Conservation (phyloP, 108 stramenopile genomes). For the Discostella stelligeroides region DNA sequence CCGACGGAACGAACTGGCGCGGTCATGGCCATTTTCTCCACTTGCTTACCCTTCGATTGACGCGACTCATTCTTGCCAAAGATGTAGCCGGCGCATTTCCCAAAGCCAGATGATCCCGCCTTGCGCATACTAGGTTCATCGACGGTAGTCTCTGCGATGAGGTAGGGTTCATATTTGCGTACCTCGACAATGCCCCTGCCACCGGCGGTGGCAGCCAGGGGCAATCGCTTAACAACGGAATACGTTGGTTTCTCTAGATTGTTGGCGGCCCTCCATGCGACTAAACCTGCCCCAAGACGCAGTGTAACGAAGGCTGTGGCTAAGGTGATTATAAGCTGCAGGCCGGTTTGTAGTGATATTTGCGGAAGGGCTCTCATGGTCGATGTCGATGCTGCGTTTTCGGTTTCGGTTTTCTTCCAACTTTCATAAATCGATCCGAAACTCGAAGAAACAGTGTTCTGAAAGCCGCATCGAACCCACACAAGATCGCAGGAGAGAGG, state of each 20-base stretch:
- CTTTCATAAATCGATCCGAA: no score
- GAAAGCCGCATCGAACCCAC: no score
- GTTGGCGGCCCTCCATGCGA: slow-evolving; percentile 54
- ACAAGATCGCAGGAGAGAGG: no score
- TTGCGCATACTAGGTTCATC: slow-evolving; percentile 51
- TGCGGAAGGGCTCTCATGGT: slow-evolving; percentile 1
- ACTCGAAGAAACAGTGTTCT: no score
- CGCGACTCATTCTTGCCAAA: slow-evolving; percentile 61
- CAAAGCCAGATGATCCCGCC: slow-evolving; percentile 49
- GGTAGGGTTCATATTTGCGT: slow-evolving; percentile 64
- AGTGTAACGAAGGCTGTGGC: slow-evolving; percentile 33
- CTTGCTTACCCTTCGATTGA: neutral
- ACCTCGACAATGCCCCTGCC: slow-evolving; percentile 50
- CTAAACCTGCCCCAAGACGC: slow-evolving; percentile 54
- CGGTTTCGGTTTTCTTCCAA: no score
- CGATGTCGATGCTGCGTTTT: neutral
- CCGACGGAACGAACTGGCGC: slow-evolving; percentile 54
- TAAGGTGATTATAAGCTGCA: slow-evolving; percentile 12
- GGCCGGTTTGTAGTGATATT: neutral
- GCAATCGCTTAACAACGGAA: slow-evolving; percentile 44
- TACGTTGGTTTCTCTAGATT: slow-evolving; percentile 60
- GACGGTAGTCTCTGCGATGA: slow-evolving; percentile 64
- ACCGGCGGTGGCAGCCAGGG: slow-evolving; percentile 1
- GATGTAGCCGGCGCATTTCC: slow-evolving; percentile 64
- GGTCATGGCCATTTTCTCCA: slow-evolving; percentile 64